phyloP scores from a whole-genome alignment of 345 rosid species.

The Aurinia saxatilis region DNA sequence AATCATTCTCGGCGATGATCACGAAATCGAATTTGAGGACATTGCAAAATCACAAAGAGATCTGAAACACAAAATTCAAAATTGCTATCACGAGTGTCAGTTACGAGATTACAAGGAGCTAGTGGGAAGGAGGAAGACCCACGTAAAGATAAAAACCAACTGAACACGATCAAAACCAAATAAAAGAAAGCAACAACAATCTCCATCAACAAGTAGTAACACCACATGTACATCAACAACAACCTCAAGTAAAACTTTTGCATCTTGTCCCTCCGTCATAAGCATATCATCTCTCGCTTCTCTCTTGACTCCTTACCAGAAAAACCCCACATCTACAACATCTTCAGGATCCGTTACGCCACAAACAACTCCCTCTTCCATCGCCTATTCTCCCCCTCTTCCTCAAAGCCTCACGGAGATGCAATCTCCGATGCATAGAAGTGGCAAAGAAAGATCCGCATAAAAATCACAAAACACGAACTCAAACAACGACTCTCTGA shows the following conservation, averaged over 20 bases:
- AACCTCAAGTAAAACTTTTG: constrained; percentile 4
- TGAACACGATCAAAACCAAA: constrained; percentile 20
- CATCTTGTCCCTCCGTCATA: constrained; percentile 24
- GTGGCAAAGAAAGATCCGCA: constrained; percentile 64
- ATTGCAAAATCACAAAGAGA: constrained; percentile 17
- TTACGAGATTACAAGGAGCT: background rate
- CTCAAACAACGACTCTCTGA: constrained; percentile 47
- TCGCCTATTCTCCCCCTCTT: constrained; percentile 45
- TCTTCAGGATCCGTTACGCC: constrained; percentile 73
- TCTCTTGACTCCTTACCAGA: constrained; percentile 59
- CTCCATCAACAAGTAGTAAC: constrained; percentile 10
- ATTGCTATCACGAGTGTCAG: background rate
- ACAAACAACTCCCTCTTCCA: constrained; percentile 82
- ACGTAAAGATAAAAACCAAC: background rate
- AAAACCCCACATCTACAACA: constrained; percentile 64
- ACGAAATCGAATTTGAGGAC: background rate
- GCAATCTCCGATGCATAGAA: constrained; percentile 49
- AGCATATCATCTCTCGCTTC: constrained; percentile 54
- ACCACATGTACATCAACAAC: background rate
- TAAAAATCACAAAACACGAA: constrained; percentile 32
- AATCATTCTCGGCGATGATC: background rate
- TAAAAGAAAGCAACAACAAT: too few relatives aligned
- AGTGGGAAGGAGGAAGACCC: background rate
- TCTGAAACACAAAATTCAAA: constrained; percentile 14
- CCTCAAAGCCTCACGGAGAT: constrained; percentile 82